These are phyloP conservation scores for Dalechampia spathulata DNA, from an alignment of 441 rosid species.

Conservation along the genomic window DNA sequence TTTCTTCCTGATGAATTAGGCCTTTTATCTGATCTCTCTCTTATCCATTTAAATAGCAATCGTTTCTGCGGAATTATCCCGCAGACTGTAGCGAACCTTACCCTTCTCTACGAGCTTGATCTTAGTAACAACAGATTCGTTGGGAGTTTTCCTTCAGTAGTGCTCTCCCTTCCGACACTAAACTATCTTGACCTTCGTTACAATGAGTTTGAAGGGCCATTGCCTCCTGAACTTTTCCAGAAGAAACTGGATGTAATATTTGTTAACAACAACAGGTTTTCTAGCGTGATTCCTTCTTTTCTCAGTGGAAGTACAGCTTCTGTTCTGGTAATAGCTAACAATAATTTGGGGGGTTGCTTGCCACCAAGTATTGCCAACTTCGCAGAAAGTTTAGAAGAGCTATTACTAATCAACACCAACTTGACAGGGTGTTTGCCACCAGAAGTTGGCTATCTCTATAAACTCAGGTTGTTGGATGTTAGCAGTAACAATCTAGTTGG, in stretches of 20 bases:
- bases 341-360: slow-evolving; percentile 69
- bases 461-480: slow-evolving; percentile 64
- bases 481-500: slow-evolving; percentile 69
- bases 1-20: slow-evolving; percentile 71
- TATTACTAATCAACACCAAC: slow-evolving; percentile 55
- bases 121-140: slow-evolving; percentile 82
- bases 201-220: slow-evolving; percentile 83
- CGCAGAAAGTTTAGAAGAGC: slow-evolving; percentile 64
- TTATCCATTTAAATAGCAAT: slow-evolving; percentile 77
- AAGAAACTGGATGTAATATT: slow-evolving; percentile 75
- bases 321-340: slow-evolving; percentile 77
- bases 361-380: slow-evolving; percentile 58
- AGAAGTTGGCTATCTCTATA: slow-evolving; percentile 72
- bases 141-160: slow-evolving; percentile 61
- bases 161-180: slow-evolving; percentile 58
- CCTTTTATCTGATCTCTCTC: slow-evolving; percentile 57
- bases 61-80: slow-evolving; percentile 77
- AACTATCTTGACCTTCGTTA: slow-evolving; percentile 66
- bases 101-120: slow-evolving; percentile 73
- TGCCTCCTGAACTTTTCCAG: slow-evolving; percentile 64
- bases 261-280: slow-evolving; percentile 67
- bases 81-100: slow-evolving; percentile 43
- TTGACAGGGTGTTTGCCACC: slow-evolving; percentile 74
- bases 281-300: slow-evolving; percentile 40
- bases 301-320: slow-evolving; percentile 42